Evolutionary conservation across 129 eudicot species (phyloP), one percentile per base, ranked within the genome.

Genomic region (Pseudognaphalium luteoalbum): DNA sequence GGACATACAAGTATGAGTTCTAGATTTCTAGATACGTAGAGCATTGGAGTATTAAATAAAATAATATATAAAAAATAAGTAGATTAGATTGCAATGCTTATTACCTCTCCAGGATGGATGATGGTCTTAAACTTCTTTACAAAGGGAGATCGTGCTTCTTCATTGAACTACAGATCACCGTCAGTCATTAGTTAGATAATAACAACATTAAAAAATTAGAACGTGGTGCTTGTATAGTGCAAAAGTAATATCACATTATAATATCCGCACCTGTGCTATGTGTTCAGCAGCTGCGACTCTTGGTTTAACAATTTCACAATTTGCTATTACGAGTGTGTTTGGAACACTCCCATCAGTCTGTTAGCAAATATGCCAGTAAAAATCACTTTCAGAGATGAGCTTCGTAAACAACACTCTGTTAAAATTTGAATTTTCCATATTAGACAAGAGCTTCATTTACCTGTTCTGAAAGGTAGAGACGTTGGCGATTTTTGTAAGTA

Each of bases 101-200:
- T 60, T 85, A 94, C 98, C 98, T 94, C 97, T 64, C 97, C 98
- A 50, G 98, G 98, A 87, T 94, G 98, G 69, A 94, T 87, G 66
- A 94, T 89, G 73, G 98, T 94, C 75, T 94, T 94, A 76, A 71
- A 85, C 87, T 89, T 94, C 90, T 87, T 94, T 33, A 94, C 96
- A 76, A 94, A 94, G 6, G 98, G 97, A 52, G 97, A 94, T 4
- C 96, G 90, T 17, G 97, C 89, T 83, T 94, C 97, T 79, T 94
- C 98, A 74, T 91, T 91, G 85, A 91, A 91, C 97, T 94, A 81
- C 76, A 83, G 74, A 84, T 73, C 54, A 72, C 62, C 25, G 62
- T 10, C 35, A 68, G 33, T 33, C 75, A 28, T 58, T 44, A 67
- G 21, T 25, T 2, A 14, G 44, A 25, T 9, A 83, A 62, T 20